Base-by-base conservation (phyloP, 2,329 filamentous ascomycete species). In the Curvularia eragrostidis region DNA sequence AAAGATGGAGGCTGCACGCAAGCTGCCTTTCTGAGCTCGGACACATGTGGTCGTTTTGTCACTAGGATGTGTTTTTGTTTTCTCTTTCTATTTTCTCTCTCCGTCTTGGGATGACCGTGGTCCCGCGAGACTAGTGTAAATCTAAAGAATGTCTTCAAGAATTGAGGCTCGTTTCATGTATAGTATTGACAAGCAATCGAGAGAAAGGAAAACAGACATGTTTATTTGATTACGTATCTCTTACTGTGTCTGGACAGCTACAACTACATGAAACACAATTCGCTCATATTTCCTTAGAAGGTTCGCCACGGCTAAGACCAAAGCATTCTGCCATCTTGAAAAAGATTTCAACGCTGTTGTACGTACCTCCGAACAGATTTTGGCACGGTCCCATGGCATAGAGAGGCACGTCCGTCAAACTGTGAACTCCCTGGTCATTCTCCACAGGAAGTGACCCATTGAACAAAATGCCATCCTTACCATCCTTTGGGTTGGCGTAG, bases 341-440 rank as follows among this genome's bases (percentile, higher is more conserved):
- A 68, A 92, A 92, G 63, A 92, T 81, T 62, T 92, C 89, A 44
- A 91, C 84, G 71, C 87, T 90, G 75, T 82, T 87, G 65, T 87
- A 91, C 3, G 88, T 78, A 54, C 90, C 89, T 4, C 87, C 85
- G 72, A 95, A 95, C 13, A 84, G 78, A 68, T 91, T 88, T 75
- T 92, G 88, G 79, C 91, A 94, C 5, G 91, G 91, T 0, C 91
- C 91, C 80, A 85, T 84, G 1, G 90, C 89, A 68, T 90, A 94
- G 19, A 95, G 88, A 15, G 76, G 76, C 3, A 78, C 76, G 56
- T 78, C 76, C 3, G 76, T 78, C 28, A 78, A 63, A 7, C 65
- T 71, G 55, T 78, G 76, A 34, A 78, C 76, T 42, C 76, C 91
- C 78, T 89, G 84, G 39, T 81, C 73, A 67, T 89, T 84, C 53